Percentiles rank a stretch among this genome's conserved stretches.
Conservation (phyloP, 78 protist genomes). For the Chrysochromulina tobinii region DNA sequence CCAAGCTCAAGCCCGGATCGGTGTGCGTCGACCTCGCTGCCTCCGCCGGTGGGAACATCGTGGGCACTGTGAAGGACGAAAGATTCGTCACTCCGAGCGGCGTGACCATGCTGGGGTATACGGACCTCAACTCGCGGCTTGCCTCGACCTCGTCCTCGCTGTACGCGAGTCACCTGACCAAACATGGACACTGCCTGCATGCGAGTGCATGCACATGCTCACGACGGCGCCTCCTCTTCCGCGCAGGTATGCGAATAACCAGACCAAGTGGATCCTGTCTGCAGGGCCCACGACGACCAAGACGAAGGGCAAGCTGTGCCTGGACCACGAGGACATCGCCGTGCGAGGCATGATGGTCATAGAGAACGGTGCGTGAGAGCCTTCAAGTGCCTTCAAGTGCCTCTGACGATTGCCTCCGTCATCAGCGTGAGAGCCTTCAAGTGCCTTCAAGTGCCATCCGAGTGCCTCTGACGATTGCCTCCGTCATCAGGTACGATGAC, state of each 20-base stretch:
- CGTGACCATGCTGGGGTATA: conserved; percentile 79
- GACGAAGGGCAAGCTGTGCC: neutral
- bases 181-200: neutral
- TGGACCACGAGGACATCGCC: conserved; percentile 81
- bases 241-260: neutral
- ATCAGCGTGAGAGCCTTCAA: too few species aligned
- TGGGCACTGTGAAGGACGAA: neutral
- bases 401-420: too few species aligned
- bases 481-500: neutral
- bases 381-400: too few species aligned
- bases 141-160: conserved; percentile 58
- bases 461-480: too few species aligned
- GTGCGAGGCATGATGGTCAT: conserved; percentile 61
- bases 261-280: neutral
- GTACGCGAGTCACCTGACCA: conserved; percentile 49
- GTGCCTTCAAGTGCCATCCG: too few species aligned
- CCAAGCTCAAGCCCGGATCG: conserved; percentile 79
- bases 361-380: neutral
- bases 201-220: neutral
- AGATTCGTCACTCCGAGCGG: neutral
- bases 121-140: conserved; percentile 92
- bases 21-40: conserved; percentile 98
- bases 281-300: neutral
- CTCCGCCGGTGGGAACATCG: conserved; percentile 95
- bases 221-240: too few species aligned